These are phyloP conservation scores for Apocynum venetum DNA, from an alignment of 257 asterid genomes.

Conservation along the genomic window DNA sequence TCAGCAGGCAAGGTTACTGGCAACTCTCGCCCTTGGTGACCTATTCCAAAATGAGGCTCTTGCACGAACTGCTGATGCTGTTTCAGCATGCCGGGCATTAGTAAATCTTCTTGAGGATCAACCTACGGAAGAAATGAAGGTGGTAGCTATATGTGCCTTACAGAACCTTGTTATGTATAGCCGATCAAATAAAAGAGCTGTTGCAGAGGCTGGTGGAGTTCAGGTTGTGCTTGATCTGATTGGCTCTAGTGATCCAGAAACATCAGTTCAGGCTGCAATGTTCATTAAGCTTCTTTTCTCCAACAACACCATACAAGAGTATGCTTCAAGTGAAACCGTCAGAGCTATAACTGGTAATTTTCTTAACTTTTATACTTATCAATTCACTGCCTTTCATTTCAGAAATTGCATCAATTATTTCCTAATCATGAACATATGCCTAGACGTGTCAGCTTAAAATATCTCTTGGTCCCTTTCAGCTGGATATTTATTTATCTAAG, in stretches of 20 bases:
- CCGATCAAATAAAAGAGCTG: conserved; percentile 93
- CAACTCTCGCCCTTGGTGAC: conserved; percentile 97
- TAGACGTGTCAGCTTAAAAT: neutral
- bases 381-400: neutral
- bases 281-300: conserved; percentile 90
- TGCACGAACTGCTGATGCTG: conserved; percentile 90
- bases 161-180: conserved; percentile 98
- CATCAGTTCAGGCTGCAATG: conserved; percentile 98
- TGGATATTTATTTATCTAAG: neutral
- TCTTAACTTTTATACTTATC: conserved; percentile 9
- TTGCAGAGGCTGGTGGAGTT: conserved; percentile 99
- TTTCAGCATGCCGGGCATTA: conserved; percentile 93
- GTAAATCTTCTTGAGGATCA: conserved; percentile 99
- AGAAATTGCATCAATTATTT: neutral
- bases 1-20: conserved; percentile 91
- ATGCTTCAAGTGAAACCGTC: conserved; percentile 98
- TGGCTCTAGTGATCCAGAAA: conserved; percentile 88
- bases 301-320: conserved; percentile 93
- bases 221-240: conserved; percentile 96
- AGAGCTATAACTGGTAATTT: conserved; percentile 89
- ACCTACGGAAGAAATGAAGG: conserved; percentile 99
- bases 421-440: neutral
- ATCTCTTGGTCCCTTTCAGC: conserved; percentile 6
- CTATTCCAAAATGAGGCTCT: conserved; percentile 93
- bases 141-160: conserved; percentile 88